Percentiles rank a stretch among this genome's conserved stretches.
phyloP scores from a whole-genome alignment of 2,329 filamentous ascomycete species.

The Penicillium sp. region DNA sequence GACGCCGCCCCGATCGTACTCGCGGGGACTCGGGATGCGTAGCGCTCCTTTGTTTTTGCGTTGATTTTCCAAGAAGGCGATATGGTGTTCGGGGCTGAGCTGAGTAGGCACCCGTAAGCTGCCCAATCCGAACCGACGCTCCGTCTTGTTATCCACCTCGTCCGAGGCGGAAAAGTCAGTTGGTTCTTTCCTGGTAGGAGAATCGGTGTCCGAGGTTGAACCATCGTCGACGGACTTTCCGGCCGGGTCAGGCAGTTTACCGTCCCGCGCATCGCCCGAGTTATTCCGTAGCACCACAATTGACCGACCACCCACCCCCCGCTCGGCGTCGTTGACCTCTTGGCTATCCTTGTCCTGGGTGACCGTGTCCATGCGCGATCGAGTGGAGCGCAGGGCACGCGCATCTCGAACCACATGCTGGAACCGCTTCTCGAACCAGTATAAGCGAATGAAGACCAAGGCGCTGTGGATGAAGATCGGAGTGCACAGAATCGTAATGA shows the following conservation, averaged over 20 bases:
- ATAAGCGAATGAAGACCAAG: slow-evolving; percentile 87
- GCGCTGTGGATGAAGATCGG: slow-evolving; percentile 80
- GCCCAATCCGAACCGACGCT: slow-evolving; percentile 50
- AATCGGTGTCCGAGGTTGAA: slow-evolving; percentile 26
- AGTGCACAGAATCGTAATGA: slow-evolving; percentile 70
- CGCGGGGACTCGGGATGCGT: slow-evolving; percentile 85
- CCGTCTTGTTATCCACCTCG: slow-evolving; percentile 11
- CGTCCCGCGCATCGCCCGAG: slow-evolving; percentile 29
- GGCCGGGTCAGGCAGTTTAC: slow-evolving; percentile 16
- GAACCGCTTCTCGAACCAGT: slow-evolving; percentile 98
- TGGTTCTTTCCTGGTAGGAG: slow-evolving; percentile 20
- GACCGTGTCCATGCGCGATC: slow-evolving; percentile 56
- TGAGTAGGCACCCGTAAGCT: slow-evolving; percentile 53
- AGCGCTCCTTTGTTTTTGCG: slow-evolving; percentile 71
- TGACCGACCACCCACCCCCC: slow-evolving; percentile 37
- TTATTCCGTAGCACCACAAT: slow-evolving; percentile 41
- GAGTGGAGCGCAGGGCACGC: slow-evolving; percentile 62
- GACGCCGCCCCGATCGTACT: slow-evolving; percentile 77
- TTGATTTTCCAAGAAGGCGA: slow-evolving; percentile 83
- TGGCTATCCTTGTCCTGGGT: slow-evolving; percentile 47
- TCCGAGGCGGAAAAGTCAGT: slow-evolving; percentile 22
- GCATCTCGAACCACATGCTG: slow-evolving; percentile 76
- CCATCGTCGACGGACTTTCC: slow-evolving; percentile 26
- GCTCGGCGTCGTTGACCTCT: slow-evolving; percentile 34
- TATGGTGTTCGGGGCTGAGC: slow-evolving; percentile 70